Conservation (phyloP, 805 yeast genomes). For the Candida methanosorbosa region DNA sequence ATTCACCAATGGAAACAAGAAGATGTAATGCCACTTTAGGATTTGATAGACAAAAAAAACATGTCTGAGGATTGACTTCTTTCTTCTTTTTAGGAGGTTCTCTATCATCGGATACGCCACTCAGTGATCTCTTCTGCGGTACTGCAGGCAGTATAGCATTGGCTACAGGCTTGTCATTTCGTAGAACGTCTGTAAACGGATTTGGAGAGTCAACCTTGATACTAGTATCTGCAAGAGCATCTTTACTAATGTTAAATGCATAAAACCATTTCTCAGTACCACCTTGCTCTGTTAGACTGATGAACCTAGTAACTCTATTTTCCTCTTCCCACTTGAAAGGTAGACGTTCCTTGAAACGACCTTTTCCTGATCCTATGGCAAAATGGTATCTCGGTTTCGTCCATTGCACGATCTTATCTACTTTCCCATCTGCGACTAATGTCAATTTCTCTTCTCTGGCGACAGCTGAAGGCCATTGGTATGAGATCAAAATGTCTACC, state of each 20-base stretch:
- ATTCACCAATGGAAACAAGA: conserved; percentile 66
- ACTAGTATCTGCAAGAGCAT: not conserved
- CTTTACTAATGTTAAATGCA: conserved; percentile 44
- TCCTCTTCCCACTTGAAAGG: conserved; percentile 50
- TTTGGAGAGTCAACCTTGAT: not conserved
- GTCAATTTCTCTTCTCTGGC: conserved; percentile 34
- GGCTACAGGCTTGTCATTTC: not conserved
- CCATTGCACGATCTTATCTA: conserved; percentile 37
- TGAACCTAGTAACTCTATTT: conserved; percentile 45
- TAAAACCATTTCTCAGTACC: conserved; percentile 61
- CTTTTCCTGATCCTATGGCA: conserved; percentile 40
- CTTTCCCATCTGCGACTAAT: conserved; percentile 32
- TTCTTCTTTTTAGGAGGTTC: conserved; percentile 8
- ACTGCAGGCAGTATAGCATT: not conserved
- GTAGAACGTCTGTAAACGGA: not conserved
- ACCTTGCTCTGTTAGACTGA: conserved; percentile 56
- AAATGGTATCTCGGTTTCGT: conserved; percentile 63
- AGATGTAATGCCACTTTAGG: conserved; percentile 72
- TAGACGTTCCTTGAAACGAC: conserved; percentile 42
- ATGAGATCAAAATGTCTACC: conserved; percentile 49
- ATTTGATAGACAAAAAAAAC: conserved; percentile 81
- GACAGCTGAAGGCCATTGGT: conserved; percentile 51
- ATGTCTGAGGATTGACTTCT: conserved; percentile 46
- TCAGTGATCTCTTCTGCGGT: not conserved
- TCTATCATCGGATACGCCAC: conserved; percentile 3